phyloP scores from a whole-genome alignment of 2,329 filamentous ascomycete genomes.

The Aspergillus luchuensis region DNA sequence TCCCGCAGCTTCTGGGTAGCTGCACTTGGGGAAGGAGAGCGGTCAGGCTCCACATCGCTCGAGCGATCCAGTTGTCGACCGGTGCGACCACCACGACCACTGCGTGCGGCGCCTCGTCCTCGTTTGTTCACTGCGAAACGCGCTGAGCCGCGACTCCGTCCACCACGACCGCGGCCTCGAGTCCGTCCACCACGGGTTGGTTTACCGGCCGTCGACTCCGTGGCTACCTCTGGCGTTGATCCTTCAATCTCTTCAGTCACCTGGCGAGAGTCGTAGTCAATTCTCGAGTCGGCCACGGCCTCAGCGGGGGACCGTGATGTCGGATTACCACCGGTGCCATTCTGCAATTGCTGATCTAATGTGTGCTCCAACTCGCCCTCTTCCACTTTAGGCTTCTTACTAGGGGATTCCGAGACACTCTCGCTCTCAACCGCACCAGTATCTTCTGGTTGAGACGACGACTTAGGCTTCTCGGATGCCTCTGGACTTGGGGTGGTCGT shows the following conservation, averaged over 20 bases:
- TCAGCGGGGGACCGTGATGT: conserved; percentile 23
- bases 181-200: conserved; percentile 33
- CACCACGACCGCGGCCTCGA: conserved; percentile 37
- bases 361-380: conserved; percentile 27
- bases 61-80: conserved; percentile 29
- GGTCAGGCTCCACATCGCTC: conserved; percentile 35
- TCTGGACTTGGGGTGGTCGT: conserved; percentile 21
- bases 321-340: conserved; percentile 24
- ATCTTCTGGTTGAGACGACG: conserved; percentile 27
- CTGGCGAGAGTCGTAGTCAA: conserved; percentile 22
- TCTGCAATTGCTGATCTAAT: conserved; percentile 26
- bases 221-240: conserved; percentile 22
- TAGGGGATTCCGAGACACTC: conserved; percentile 19
- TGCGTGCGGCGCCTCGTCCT: conserved; percentile 35
- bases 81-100: conserved; percentile 27
- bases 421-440: conserved; percentile 17
- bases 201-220: conserved; percentile 26
- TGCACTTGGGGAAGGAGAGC: conserved; percentile 40
- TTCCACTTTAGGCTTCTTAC: conserved; percentile 38
- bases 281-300: conserved; percentile 16
- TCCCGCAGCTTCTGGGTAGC: conserved; percentile 42
- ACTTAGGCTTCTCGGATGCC: conserved; percentile 29
- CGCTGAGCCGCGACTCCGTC: conserved; percentile 33
- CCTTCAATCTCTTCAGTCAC: conserved; percentile 29
- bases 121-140: conserved; percentile 23